Conservation (phyloP, 305 asterid species). For the Petunia hybrid region DNA sequence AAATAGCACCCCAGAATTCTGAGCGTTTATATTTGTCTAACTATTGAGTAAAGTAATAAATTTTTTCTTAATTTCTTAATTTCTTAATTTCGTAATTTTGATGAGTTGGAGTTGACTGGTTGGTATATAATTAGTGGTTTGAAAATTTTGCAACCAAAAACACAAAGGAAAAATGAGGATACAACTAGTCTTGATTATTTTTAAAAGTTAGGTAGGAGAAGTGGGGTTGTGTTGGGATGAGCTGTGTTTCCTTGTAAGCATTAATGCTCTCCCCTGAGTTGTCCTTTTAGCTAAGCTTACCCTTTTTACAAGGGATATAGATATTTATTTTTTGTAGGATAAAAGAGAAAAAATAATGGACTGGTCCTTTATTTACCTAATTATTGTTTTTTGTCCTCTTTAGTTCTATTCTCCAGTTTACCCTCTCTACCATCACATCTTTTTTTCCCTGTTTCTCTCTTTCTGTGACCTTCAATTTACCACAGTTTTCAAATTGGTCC, state of each 20-base stretch:
- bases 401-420: neutral
- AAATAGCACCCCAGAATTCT: neutral
- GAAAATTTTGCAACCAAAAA: neutral
- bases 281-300: slow-evolving; percentile 25
- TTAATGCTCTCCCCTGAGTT: slow-evolving; percentile 40
- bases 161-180: neutral
- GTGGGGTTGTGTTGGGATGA: slow-evolving; percentile 45
- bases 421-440: neutral
- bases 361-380: neutral
- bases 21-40: too few relatives aligned
- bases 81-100: neutral
- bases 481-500: neutral
- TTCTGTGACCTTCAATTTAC: neutral
- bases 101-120: slow-evolving; percentile 25
- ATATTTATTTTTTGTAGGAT: too few relatives aligned
- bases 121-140: slow-evolving; percentile 12
- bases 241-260: slow-evolving; percentile 48
- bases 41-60: too few relatives aligned
- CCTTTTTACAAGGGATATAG: neutral
- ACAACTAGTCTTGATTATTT: neutral
- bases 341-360: neutral
- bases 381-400: neutral
- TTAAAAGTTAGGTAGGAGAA: slow-evolving; percentile 12
- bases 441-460: too few relatives aligned
- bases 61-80: too few relatives aligned